Evolutionary conservation across 2,329 filamentous ascomycete genomes (phyloP), one percentile per base, ranked within the genome.

Genomic region (Aspergillus versicolor): DNA sequence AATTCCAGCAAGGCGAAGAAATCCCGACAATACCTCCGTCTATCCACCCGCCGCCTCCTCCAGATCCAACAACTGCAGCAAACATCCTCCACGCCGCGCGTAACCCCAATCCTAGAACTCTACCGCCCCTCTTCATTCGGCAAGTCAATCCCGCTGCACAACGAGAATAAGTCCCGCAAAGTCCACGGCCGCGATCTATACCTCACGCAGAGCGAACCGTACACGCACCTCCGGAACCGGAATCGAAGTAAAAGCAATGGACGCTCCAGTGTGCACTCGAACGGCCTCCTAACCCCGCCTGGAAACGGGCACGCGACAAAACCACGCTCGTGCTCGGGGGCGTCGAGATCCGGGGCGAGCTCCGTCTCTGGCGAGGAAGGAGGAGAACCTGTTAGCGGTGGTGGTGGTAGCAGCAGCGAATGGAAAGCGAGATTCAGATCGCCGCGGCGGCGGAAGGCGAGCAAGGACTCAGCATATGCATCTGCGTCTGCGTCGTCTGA

Each of bases 31-130:
- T 53, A 61, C 6, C 60, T 73, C 11, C 66, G 69, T 5, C 62
- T 72, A 41, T 59, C 63, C 24, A 59, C 70, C 9, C 67, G 66
- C 21, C 27, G 27, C 3, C 27, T 30, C 27, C 61, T 71, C 21
- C 60, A 70, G 4, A 65, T 73, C 2, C 70, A 73, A 63, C 70
- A 73, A 63, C 67, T 73, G 52, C 70, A 73, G 61, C 70, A 72
- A 62, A 55, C 56, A 4, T 45, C 46, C n/a, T 22, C 54, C 13
- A 62, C 62, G 9, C 41, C 63, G 15, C 63, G 67, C 21, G 64
- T 63, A 17, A 60, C 69, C 8, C 68, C 70, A 2, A 67, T 73
- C 13, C 61, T 72, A 1, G 70, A 70, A 34, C 58, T 71, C 59
- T 69, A 67, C 65, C 69, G 66, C 22, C 68, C 70, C 19, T 60